phyloP scores from a whole-genome alignment of 495 filamentous ascomycete genomes.

The Penicillium subrubescens region DNA sequence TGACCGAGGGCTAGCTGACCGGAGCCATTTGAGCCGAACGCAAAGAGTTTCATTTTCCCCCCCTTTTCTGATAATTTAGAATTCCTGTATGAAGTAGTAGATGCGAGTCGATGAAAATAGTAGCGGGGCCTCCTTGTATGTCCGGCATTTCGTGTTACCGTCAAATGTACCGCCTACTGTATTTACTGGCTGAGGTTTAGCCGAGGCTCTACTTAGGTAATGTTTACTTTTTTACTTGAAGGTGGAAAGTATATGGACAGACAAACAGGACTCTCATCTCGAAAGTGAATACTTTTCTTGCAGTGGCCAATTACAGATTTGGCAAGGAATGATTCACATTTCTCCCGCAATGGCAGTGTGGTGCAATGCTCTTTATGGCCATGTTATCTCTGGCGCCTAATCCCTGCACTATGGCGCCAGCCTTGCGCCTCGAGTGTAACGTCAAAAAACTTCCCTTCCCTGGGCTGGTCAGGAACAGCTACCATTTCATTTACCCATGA shows the following conservation, averaged over 20 bases:
- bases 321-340: neutral
- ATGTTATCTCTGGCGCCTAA: neutral
- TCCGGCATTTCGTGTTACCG: constrained; percentile 7
- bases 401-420: neutral
- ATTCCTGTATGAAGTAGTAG: neutral
- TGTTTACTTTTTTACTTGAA: no score
- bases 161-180: neutral
- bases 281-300: neutral
- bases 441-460: neutral
- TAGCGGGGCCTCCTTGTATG: neutral
- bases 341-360: neutral
- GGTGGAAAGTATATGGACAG: no score
- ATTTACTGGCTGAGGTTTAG: neutral
- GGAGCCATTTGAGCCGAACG: constrained; percentile 90
- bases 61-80: neutral
- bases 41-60: constrained; percentile 58
- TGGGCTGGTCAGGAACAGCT: neutral
- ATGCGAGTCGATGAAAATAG: neutral
- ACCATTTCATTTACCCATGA: neutral
- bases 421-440: neutral
- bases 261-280: neutral
- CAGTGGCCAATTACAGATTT: neutral
- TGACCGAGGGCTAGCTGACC: constrained; percentile 85
- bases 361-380: neutral
- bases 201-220: neutral